phyloP scores from a whole-genome alignment of 179 eudicot genomes.

The Beta lomatogona region DNA sequence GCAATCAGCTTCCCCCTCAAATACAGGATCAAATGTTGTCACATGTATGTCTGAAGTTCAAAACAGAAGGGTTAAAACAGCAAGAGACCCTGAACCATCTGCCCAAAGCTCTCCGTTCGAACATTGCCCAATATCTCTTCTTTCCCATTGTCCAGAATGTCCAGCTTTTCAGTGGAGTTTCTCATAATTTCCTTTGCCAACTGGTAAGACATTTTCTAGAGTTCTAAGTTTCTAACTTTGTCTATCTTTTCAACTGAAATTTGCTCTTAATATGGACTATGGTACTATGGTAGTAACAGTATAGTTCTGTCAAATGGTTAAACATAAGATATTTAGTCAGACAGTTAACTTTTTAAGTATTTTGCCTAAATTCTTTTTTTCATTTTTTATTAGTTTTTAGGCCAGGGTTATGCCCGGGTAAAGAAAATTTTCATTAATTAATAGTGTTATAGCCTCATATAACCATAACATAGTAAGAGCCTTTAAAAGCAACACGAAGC shows the following conservation, averaged over 20 bases:
- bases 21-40: conserved; percentile 78
- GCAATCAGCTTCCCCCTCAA: conserved; percentile 70
- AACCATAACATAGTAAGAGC: no score
- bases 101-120: conserved; percentile 83
- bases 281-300: no score
- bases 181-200: conserved; percentile 70
- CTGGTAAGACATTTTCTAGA: conserved; percentile 48
- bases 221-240: no score
- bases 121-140: conserved; percentile 71
- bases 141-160: conserved; percentile 63
- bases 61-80: conserved; percentile 82
- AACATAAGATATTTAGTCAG: no score
- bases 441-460: no score
- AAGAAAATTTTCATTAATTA: no score
- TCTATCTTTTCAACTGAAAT: not conserved
- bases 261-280: not conserved
- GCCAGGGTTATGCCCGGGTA: no score
- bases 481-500: no score
- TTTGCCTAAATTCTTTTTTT: no score
- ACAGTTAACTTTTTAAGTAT: no score
- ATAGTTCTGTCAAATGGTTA: no score
- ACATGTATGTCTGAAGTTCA: conserved; percentile 85
- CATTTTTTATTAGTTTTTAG: no score
- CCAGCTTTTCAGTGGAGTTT: conserved; percentile 71
- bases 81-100: conserved; percentile 69